A percentile compares a stretch with the other conserved stretches of the same genome.
Conservation (phyloP, 495 filamentous ascomycete genomes). For the Lasiosphaeris hirsuta region DNA sequence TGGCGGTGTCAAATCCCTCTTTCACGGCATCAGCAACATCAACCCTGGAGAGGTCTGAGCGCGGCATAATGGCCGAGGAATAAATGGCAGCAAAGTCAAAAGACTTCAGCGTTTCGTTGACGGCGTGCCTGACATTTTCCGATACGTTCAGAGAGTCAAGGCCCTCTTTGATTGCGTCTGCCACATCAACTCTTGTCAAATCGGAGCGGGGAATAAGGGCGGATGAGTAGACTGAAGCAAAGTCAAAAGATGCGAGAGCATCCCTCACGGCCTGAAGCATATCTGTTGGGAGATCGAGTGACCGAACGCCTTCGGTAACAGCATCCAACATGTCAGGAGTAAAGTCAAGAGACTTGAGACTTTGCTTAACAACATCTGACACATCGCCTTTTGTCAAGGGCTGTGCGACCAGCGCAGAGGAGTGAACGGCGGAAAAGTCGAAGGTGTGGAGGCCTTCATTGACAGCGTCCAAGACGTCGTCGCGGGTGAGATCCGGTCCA, state of each 20-base stretch:
- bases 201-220: constrained; percentile 25
- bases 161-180: constrained; percentile 29
- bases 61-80: constrained; percentile 19
- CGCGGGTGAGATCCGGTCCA: constrained; percentile 24
- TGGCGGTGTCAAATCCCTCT: constrained; percentile 20
- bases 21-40: constrained; percentile 30
- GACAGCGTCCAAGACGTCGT: constrained; percentile 45
- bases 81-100: constrained; percentile 22
- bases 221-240: constrained; percentile 18
- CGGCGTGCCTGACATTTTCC: constrained; percentile 13
- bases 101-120: constrained; percentile 18
- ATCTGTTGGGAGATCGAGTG: constrained; percentile 12
- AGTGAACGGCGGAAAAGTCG: constrained; percentile 32
- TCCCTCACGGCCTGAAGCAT: constrained; percentile 19
- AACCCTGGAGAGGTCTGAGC: constrained; percentile 13
- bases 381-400: constrained; percentile 25
- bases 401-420: constrained; percentile 24
- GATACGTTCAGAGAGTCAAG: constrained; percentile 25
- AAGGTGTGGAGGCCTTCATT: constrained; percentile 41
- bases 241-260: constrained; percentile 22
- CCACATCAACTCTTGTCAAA: constrained; percentile 25
- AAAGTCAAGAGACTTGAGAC: constrained; percentile 24
- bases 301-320: constrained; percentile 25
- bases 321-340: constrained; percentile 25
- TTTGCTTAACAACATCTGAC: constrained; percentile 27